Conservation (phyloP, 805 yeast genomes). For the Lachancea sp. region DNA sequence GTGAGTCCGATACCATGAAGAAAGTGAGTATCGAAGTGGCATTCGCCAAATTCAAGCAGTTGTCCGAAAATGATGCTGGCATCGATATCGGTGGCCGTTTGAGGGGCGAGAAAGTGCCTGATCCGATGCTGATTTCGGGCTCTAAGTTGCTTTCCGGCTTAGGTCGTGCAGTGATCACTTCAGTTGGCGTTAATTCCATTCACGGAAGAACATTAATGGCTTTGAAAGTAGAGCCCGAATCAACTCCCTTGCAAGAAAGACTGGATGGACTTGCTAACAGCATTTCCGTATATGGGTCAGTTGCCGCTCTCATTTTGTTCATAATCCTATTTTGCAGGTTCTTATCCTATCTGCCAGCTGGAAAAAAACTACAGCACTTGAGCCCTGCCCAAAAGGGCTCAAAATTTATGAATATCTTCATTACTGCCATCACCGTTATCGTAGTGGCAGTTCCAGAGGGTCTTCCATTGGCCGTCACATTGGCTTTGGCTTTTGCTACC, state of each 20-base stretch:
- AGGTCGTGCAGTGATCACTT: conserved; percentile 80
- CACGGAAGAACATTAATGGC: conserved; percentile 90
- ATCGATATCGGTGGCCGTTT: conserved; percentile 34
- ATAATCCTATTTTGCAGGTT: conserved; percentile 73
- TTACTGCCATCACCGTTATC: conserved; percentile 84
- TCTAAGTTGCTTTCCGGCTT: conserved; percentile 81
- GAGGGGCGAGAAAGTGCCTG: conserved; percentile 49
- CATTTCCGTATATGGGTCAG: conserved; percentile 88
- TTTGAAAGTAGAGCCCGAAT: conserved; percentile 65
- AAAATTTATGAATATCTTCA: conserved; percentile 74
- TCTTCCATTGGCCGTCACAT: conserved; percentile 91
- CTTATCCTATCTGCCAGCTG: conserved; percentile 51
- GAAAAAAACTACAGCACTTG: conserved; percentile 39
- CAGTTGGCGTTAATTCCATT: conserved; percentile 84
- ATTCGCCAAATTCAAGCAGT: conserved; percentile 26
- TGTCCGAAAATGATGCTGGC: conserved; percentile 19
- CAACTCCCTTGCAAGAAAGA: conserved; percentile 84
- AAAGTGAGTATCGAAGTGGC: conserved; percentile 52
- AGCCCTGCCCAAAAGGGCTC: conserved; percentile 74
- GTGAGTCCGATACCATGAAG: conserved; percentile 80
- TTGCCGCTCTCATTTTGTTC: conserved; percentile 79
- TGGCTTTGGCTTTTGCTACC: conserved; percentile 96
- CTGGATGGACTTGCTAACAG: conserved; percentile 81
- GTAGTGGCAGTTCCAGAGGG: conserved; percentile 99
- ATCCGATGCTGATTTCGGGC: conserved; percentile 87